Percentiles rank a stretch among this genome's conserved stretches.
Evolutionary conservation across 441 rosid genomes (phyloP).

Genomic region (Pelargonium citronellum): DNA sequence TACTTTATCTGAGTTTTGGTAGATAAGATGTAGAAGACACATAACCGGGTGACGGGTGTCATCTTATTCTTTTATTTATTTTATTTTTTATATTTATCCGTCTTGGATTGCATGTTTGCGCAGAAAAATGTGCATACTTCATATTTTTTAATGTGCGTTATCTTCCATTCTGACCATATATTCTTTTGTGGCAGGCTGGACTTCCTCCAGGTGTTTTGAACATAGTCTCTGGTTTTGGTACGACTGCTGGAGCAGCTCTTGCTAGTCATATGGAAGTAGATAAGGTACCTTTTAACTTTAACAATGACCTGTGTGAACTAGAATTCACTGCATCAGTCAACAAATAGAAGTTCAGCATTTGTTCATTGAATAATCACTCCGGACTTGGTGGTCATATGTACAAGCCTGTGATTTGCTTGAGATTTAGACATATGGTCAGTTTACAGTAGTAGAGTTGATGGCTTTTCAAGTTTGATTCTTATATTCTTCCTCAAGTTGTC

Average conservation of each 20-base stretch:
- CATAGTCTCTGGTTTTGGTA: constrained; percentile 76
- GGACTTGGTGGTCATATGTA: no score
- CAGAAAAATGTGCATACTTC: no score
- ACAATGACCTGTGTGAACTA: background rate
- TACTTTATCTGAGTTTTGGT: background rate
- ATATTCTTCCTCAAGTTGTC: background rate
- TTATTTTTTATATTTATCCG: no score
- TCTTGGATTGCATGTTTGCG: no score
- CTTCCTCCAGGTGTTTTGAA: constrained; percentile 93
- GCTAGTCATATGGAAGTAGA: constrained; percentile 96
- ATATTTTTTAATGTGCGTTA: background rate
- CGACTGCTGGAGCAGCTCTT: constrained; percentile 84
- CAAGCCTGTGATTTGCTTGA: background rate
- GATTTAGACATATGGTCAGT: background rate
- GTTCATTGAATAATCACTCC: background rate
- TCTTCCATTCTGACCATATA: background rate
- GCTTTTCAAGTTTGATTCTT: background rate
- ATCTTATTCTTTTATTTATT: no score
- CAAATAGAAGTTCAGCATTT: background rate
- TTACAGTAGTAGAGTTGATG: background rate
- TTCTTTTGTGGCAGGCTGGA: constrained; percentile 53
- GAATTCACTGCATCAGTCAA: background rate
- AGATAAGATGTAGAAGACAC: no score
- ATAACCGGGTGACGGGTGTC: no score
- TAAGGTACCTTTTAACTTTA: constrained; percentile 42